These are phyloP conservation scores for Cucumis melo DNA, from an alignment of 306 rosid species.

Conservation along the genomic window DNA sequence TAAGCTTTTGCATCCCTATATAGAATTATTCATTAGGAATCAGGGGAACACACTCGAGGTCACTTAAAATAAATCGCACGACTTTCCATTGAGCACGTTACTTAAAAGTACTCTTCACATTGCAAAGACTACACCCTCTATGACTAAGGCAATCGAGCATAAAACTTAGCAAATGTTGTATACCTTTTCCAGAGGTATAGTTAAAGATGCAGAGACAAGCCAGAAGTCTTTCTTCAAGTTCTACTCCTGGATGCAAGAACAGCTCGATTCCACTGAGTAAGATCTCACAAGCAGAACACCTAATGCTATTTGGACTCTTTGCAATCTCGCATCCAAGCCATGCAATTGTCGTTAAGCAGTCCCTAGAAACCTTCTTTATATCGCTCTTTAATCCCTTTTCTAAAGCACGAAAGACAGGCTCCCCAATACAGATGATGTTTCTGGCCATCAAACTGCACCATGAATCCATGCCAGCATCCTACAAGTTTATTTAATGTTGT, in stretches of 20 bases:
- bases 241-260: conserved; percentile 64
- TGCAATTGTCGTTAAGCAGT: conserved; percentile 45
- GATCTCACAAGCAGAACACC: conserved; percentile 48
- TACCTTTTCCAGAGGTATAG: conserved; percentile 75
- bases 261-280: conserved; percentile 48
- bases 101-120: no score
- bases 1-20: conserved; percentile 63
- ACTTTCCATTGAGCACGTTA: background rate
- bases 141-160: background rate
- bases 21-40: background rate
- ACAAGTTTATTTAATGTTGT: conserved; percentile 23
- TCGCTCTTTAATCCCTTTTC: conserved; percentile 50
- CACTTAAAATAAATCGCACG: background rate
- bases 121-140: background rate
- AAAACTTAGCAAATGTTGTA: background rate
- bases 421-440: conserved; percentile 36
- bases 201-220: conserved; percentile 64
- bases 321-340: conserved; percentile 78
- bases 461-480: conserved; percentile 54
- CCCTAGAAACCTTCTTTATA: conserved; percentile 44
- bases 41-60: background rate
- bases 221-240: conserved; percentile 62
- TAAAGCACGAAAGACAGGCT: conserved; percentile 42
- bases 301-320: conserved; percentile 36
- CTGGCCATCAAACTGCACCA: conserved; percentile 57